These are phyloP conservation scores for Pulveroboletus sp. DNA, from an alignment of 768 basidiomycete genomes.

Conservation along the genomic window DNA sequence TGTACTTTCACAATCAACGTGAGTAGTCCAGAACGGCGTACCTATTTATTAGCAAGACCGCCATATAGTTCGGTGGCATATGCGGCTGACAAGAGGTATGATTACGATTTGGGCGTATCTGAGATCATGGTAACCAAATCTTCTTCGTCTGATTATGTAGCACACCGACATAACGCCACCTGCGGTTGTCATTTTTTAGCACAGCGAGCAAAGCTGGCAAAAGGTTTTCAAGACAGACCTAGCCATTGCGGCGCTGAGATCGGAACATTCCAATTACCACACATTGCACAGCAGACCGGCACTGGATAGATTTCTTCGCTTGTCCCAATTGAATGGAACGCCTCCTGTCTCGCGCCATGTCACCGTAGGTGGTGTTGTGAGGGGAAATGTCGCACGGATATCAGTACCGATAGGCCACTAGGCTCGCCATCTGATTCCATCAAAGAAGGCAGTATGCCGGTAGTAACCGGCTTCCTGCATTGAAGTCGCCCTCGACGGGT, in stretches of 20 bases:
- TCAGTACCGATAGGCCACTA: too few species aligned
- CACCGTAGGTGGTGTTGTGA: background rate
- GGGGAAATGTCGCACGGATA: background rate
- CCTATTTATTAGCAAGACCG: background rate
- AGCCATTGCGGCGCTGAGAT: background rate
- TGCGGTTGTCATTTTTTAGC: background rate
- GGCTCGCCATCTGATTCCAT: too few species aligned
- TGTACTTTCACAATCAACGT: background rate
- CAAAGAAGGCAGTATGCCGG: too few species aligned
- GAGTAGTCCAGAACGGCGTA: background rate
- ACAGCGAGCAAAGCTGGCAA: background rate
- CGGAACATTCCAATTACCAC: too few species aligned
- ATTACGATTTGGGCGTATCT: constrained; percentile 4
- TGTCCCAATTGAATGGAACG: background rate
- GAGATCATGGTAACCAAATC: background rate
- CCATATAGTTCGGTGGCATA: background rate
- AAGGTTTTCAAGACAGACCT: background rate
- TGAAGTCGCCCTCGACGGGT: too few species aligned
- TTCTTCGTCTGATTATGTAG: background rate
- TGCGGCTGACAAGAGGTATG: background rate
- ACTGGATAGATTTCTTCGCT: background rate
- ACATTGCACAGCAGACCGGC: too few species aligned
- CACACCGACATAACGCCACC: background rate
- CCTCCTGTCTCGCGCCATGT: too few species aligned
- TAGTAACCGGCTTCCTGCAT: too few species aligned